A percentile compares a stretch with the other conserved stretches of the same genome.
phyloP scores from a whole-genome alignment of 148 eudicot species.

The Rheum nobile region DNA sequence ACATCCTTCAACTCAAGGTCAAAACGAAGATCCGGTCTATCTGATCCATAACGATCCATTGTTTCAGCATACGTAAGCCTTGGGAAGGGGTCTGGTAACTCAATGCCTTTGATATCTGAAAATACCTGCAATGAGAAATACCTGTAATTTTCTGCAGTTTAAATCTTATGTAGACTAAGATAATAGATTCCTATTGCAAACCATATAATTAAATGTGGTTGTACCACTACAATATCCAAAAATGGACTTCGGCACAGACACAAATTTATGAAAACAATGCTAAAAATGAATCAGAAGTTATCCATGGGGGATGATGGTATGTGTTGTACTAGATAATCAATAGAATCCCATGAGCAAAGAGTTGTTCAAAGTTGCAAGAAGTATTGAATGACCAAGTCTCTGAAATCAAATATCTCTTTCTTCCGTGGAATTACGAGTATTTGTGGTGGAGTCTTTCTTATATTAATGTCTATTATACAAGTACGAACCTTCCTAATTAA shows the following conservation, averaged over 20 bases:
- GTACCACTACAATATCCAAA: not conserved
- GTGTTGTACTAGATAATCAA: not conserved
- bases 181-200: not conserved
- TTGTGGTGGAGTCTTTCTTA: not conserved
- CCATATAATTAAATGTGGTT: not conserved
- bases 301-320: not conserved
- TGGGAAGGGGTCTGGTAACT: conserved; percentile 85
- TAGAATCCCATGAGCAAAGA: not conserved
- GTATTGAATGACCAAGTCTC: not conserved
- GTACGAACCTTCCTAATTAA: conserved; percentile 71
- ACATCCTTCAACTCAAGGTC: conserved; percentile 87
- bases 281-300: not conserved
- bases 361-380: not conserved
- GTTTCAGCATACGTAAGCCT: conserved; percentile 95
- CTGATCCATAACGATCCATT: conserved; percentile 90
- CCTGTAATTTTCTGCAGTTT: not conserved
- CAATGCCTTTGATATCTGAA: conserved; percentile 77
- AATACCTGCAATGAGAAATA: conserved; percentile 55
- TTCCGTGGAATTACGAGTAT: not conserved
- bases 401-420: not conserved
- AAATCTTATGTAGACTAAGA: not conserved
- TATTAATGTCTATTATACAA: not conserved
- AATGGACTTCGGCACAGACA: not conserved
- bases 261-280: not conserved
- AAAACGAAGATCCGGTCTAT: conserved; percentile 92